These are phyloP conservation scores for Anthracocystis panici-leucophaei DNA, from an alignment of 1,284 basidiomycete genomes.

Conservation along the genomic window DNA sequence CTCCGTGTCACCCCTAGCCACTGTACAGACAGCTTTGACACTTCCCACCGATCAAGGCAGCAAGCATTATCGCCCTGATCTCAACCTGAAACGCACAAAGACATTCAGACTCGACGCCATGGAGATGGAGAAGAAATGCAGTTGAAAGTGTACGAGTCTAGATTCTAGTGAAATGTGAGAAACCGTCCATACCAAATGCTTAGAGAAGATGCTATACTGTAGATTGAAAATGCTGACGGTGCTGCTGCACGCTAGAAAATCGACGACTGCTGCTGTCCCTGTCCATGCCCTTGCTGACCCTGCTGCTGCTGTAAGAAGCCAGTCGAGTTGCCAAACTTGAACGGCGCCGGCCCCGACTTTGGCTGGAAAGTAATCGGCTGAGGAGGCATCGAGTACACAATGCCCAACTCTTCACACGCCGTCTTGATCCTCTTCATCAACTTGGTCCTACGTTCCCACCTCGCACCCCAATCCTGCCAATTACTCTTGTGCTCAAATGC, in stretches of 20 bases:
- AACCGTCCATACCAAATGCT: neutral
- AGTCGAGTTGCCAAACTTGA: constrained; percentile 26
- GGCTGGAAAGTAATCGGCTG: constrained; percentile 65
- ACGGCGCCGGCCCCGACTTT: constrained; percentile 41
- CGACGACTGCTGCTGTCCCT: constrained; percentile 4
- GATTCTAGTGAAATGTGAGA: too few species aligned
- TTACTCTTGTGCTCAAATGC: constrained; percentile 84
- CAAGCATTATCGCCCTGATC: too few species aligned
- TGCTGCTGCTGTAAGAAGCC: constrained; percentile 4
- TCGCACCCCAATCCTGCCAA: constrained; percentile 87
- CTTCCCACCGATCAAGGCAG: too few species aligned
- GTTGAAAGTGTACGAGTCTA: too few species aligned
- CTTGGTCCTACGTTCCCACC: constrained; percentile 72
- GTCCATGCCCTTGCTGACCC: neutral
- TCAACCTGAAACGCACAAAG: too few species aligned
- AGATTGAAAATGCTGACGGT: too few species aligned
- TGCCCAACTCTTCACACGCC: constrained; percentile 53
- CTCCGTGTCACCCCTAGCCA: neutral
- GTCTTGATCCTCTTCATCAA: constrained; percentile 64
- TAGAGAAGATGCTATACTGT: neutral
- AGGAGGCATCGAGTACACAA: constrained; percentile 58
- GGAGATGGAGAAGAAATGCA: too few species aligned
- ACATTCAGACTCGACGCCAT: too few species aligned
- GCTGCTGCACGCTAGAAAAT: constrained; percentile 12
- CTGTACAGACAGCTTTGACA: neutral